phyloP scores from a whole-genome alignment of 441 rosid genomes.

The Erodium trifolium region DNA sequence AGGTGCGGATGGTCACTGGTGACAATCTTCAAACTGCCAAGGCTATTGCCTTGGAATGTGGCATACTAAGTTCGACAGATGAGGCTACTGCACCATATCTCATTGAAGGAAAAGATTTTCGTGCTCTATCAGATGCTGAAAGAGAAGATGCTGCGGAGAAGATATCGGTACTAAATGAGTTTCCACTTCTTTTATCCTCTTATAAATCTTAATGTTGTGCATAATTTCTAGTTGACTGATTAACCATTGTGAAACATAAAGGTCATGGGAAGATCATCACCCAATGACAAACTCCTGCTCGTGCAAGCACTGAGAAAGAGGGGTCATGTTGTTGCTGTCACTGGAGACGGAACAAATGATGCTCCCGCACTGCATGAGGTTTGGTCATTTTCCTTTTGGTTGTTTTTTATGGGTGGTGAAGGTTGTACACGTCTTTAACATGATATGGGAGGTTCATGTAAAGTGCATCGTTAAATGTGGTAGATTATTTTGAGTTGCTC shows the following conservation, averaged over 20 bases:
- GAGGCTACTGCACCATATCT: conserved; percentile 48
- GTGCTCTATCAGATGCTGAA: conserved; percentile 41
- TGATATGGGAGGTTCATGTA: background rate
- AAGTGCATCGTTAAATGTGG: background rate
- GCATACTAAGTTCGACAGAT: conserved; percentile 51
- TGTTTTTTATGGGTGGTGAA: background rate
- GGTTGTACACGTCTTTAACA: background rate
- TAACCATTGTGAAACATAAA: conserved; percentile 23
- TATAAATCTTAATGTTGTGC: background rate
- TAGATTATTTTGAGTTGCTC: background rate
- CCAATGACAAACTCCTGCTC: conserved; percentile 84
- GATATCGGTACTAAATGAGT: conserved; percentile 43
- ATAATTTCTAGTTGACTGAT: background rate
- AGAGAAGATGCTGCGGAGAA: conserved; percentile 62
- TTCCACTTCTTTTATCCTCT: background rate
- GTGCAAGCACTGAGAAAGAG: conserved; percentile 74
- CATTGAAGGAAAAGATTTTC: conserved; percentile 80
- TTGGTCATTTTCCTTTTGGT: background rate
- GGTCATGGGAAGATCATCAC: conserved; percentile 98
- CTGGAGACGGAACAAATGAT: conserved; percentile 98
- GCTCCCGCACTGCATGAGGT: conserved; percentile 99
- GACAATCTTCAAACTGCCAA: conserved; percentile 86
- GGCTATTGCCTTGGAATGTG: conserved; percentile 95
- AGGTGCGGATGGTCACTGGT: conserved; percentile 99
- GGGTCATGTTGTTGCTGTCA: conserved; percentile 91